Conservation (phyloP, 73 alveolate species). For the Symbiodinium natans region DNA sequence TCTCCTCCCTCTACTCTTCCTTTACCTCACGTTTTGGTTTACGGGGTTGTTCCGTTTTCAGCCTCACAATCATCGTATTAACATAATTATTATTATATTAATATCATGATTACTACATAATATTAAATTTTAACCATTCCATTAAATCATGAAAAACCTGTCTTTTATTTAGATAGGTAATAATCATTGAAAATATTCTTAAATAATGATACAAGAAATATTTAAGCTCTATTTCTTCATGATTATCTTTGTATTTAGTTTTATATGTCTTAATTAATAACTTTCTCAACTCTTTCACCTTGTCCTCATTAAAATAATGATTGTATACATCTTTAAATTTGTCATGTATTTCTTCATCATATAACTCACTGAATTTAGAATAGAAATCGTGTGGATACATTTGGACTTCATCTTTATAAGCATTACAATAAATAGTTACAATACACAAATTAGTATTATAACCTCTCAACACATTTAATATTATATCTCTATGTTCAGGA, state of each 20-base stretch:
- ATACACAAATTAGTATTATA: background rate
- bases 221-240: background rate
- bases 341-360: background rate
- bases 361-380: background rate
- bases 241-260: no score
- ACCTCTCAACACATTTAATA: background rate
- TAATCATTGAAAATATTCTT: background rate
- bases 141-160: background rate
- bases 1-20: no score
- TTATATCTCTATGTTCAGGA: background rate
- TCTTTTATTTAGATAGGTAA: background rate
- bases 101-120: background rate
- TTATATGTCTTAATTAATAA: no score
- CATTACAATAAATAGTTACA: background rate
- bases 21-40: no score
- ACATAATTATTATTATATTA: no score
- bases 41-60: background rate
- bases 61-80: no score
- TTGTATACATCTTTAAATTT: background rate
- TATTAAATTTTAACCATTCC: background rate
- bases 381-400: background rate
- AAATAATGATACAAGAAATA: background rate
- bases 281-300: background rate
- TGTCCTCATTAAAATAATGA: background rate
- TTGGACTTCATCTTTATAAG: background rate